Conservation (phyloP, 1,139 yeast species). For the Magnusiomyces fungicola region DNA sequence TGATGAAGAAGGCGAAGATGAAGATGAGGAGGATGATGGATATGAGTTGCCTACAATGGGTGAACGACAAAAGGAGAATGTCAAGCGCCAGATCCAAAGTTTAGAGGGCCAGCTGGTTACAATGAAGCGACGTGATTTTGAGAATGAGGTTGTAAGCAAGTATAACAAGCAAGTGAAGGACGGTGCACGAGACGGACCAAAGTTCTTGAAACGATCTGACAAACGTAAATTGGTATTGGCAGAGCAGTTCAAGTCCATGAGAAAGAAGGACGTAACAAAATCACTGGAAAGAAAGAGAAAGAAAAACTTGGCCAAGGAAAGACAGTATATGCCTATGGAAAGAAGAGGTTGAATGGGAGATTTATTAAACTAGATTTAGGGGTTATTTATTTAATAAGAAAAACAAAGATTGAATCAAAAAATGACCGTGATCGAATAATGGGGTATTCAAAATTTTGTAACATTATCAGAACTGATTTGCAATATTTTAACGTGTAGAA, state of each 20-base stretch:
- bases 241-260: conserved; percentile 84
- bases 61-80: conserved; percentile 46
- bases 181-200: conserved; percentile 46
- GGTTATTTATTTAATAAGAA: no score
- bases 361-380: no score
- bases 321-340: conserved; percentile 51
- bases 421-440: no score
- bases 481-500: no score
- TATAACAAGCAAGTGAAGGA: conserved; percentile 43
- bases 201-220: conserved; percentile 68
- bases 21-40: not conserved
- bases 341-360: no score
- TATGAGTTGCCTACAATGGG: not conserved
- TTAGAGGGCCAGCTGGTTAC: conserved; percentile 72
- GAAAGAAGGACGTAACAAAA: conserved; percentile 72
- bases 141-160: conserved; percentile 48
- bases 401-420: no score
- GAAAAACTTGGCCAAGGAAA: conserved; percentile 87
- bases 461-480: no score
- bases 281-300: conserved; percentile 90
- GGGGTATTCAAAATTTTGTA: no score
- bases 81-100: conserved; percentile 45
- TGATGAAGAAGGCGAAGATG: not conserved
- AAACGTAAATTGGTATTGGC: conserved; percentile 78
- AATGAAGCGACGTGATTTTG: conserved; percentile 67